These are phyloP conservation scores for Penicillium occitanis DNA, from an alignment of 2,329 filamentous ascomycete genomes.

Conservation along the genomic window DNA sequence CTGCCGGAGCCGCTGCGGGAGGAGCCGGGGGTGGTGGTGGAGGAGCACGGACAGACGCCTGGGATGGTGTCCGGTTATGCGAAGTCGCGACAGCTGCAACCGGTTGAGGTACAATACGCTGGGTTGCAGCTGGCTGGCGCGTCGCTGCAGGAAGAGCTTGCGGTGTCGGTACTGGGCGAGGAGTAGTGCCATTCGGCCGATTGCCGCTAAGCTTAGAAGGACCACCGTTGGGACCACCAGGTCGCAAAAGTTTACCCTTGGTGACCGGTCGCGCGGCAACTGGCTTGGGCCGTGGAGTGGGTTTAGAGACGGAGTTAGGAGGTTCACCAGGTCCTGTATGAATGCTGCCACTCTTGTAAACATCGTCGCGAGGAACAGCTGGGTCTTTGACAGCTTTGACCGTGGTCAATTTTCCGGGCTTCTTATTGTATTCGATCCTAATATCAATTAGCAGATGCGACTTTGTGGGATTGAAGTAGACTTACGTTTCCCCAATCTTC, in stretches of 20 bases:
- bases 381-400: constrained; percentile 93
- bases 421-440: constrained; percentile 92
- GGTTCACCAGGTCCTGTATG: constrained; percentile 85
- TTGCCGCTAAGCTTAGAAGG: constrained; percentile 68
- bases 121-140: constrained; percentile 30
- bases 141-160: constrained; percentile 27
- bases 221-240: constrained; percentile 78
- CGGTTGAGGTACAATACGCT: constrained; percentile 34
- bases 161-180: constrained; percentile 39
- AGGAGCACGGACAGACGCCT: constrained; percentile 52
- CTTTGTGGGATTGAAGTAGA: constrained; percentile 17
- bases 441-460: constrained; percentile 26
- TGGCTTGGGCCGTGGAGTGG: constrained; percentile 83
- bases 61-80: constrained; percentile 52
- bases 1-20: constrained; percentile 55
- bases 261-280: constrained; percentile 88
- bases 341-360: constrained; percentile 90
- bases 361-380: constrained; percentile 67
- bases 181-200: constrained; percentile 36
- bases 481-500: constrained; percentile 70
- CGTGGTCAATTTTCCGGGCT: constrained; percentile 84
- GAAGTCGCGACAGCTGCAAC: constrained; percentile 43
- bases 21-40: constrained; percentile 67
- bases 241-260: constrained; percentile 86
- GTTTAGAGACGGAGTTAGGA: constrained; percentile 75